These are phyloP conservation scores for Westerdykella aurantiaca DNA, from an alignment of 2,329 filamentous ascomycete genomes.

Conservation along the genomic window DNA sequence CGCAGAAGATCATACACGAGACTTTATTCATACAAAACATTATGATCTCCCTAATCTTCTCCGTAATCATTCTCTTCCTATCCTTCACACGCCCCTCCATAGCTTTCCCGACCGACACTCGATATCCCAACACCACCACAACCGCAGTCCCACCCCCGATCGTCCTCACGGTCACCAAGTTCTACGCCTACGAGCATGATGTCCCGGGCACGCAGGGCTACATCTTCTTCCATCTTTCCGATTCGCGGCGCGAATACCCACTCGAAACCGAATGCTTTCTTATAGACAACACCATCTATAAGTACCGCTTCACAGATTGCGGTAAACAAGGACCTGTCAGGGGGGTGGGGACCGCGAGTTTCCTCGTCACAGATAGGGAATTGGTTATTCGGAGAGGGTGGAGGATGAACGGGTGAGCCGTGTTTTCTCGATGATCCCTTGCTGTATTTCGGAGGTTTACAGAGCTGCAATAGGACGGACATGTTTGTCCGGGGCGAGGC, in stretches of 20 bases:
- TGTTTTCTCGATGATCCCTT: no score
- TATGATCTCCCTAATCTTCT: not conserved
- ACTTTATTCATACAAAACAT: no score
- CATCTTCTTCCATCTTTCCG: slow-evolving; percentile 6
- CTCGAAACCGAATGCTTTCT: no score
- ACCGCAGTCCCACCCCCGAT: no score
- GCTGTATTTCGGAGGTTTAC: not conserved
- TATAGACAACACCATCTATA: no score
- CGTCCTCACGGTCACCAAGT: slow-evolving; percentile 5
- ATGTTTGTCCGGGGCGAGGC: not conserved
- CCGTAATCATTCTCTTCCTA: slow-evolving; percentile 1
- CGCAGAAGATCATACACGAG: no score
- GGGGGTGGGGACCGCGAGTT: no score
- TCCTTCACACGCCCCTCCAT: not conserved
- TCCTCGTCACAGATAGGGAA: no score
- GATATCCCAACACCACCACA: not conserved
- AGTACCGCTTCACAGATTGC: no score
- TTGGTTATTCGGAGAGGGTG: no score
- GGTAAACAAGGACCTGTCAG: no score
- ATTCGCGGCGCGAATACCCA: not conserved
- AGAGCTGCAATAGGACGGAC: not conserved
- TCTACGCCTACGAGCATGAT: not conserved
- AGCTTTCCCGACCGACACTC: not conserved
- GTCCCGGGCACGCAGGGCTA: not conserved
- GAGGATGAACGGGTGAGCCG: no score